Percentiles rank a stretch among this genome's conserved stretches.
Evolutionary conservation across 148 eudicot genomes (phyloP).

Genomic region (Fallopia convolvulus): DNA sequence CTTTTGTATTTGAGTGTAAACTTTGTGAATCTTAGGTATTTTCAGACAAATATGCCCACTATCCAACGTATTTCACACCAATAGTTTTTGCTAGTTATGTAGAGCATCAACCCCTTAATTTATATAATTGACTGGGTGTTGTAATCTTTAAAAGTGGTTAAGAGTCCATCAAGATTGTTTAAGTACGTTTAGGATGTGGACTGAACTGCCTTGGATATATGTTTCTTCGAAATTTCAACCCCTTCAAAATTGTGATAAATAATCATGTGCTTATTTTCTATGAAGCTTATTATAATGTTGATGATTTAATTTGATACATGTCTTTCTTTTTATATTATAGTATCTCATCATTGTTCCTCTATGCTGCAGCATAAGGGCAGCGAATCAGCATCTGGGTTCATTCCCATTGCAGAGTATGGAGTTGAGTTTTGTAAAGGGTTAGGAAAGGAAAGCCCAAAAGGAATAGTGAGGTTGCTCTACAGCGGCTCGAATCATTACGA

Average conservation of each 20-base stretch:
- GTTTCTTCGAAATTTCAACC: not conserved
- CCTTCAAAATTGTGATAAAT: not conserved
- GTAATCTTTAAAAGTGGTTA: no score
- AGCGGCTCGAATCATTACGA: constrained; percentile 85
- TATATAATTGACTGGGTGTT: no score
- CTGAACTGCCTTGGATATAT: not conserved
- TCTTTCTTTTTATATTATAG: not conserved
- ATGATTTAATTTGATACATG: not conserved
- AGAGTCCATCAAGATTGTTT: no score
- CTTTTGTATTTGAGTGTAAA: not conserved
- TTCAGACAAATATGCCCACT: not conserved
- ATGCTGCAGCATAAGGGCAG: constrained; percentile 46
- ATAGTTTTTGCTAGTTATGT: not conserved
- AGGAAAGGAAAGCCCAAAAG: constrained; percentile 37
- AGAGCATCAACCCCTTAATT: not conserved
- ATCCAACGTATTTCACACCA: not conserved
- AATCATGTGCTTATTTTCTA: not conserved
- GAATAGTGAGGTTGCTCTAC: constrained; percentile 64
- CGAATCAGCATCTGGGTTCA: constrained; percentile 49
- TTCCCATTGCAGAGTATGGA: constrained; percentile 81
- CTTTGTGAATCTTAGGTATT: not conserved
- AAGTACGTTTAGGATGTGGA: not conserved
- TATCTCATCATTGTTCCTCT: not conserved
- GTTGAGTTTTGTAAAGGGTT: constrained; percentile 46
- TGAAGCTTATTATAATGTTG: not conserved